These are phyloP conservation scores for Amanita exitialis DNA, from an alignment of 768 basidiomycete species.

Conservation along the genomic window DNA sequence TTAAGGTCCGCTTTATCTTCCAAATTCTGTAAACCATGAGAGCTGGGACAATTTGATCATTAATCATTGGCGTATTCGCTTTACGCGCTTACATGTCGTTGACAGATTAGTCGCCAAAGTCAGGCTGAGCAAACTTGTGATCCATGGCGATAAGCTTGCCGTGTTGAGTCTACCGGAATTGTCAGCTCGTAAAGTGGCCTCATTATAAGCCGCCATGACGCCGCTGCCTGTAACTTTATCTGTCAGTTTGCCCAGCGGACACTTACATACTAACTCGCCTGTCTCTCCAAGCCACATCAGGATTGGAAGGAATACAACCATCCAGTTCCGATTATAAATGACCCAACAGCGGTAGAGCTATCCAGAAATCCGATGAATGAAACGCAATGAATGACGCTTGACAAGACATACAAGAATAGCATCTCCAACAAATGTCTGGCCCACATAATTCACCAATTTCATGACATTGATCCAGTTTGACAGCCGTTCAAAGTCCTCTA, in stretches of 20 bases:
- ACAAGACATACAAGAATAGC: conserved; percentile 25
- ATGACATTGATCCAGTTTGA: conserved; percentile 31
- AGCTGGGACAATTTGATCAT: conserved; percentile 11
- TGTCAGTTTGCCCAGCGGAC: neutral
- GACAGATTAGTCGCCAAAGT: conserved; percentile 26
- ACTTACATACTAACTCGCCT: conserved; percentile 13
- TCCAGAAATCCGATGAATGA: neutral
- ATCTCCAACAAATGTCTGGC: conserved; percentile 33
- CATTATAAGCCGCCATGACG: conserved; percentile 20
- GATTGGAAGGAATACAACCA: conserved; percentile 19
- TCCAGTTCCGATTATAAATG: conserved; percentile 21
- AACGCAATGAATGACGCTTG: neutral
- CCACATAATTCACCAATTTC: conserved; percentile 29
- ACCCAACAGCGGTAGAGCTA: conserved; percentile 30
- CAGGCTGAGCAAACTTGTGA: conserved; percentile 24
- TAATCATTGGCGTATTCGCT: neutral
- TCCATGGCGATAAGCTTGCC: conserved; percentile 22
- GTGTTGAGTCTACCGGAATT: conserved; percentile 17
- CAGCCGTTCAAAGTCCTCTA: conserved; percentile 22
- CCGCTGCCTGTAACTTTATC: conserved; percentile 19
- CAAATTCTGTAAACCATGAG: conserved; percentile 29
- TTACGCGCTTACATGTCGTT: conserved; percentile 22
- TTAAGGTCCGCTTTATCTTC: conserved; percentile 19
- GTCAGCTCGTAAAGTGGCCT: conserved; percentile 18
- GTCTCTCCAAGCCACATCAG: conserved; percentile 26